Base-by-base conservation (phyloP, 2,329 filamentous ascomycete species). In the Hyphodiscus sp. region DNA sequence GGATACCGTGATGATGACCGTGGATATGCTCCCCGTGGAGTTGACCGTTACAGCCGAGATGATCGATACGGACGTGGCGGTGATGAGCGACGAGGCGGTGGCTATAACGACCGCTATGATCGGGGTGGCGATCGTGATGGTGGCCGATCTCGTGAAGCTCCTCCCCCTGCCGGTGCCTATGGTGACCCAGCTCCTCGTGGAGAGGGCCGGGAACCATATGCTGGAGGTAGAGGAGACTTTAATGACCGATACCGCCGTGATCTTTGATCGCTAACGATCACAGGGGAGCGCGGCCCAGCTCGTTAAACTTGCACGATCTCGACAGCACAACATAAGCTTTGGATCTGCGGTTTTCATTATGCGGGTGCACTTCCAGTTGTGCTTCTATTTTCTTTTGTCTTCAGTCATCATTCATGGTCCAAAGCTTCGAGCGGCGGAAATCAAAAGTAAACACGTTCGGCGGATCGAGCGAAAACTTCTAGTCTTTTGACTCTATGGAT, bases 91-190 rank as follows among this genome's bases (percentile, higher is more conserved):
- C 45, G 69, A 43, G 72, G 73, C 51, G 74, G 64, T 51, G 72
- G 65, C 44, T 65, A 66, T 45, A 74, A 75, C 54, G 74, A 78
- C 18, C 66, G 69, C 50, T 63, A 67, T 54, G 67, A 67, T 26
- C 71, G 73, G 54, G 73, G 74, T 56, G 74, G 78, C 55, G 78
- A 81, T 50, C 75, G 76, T 50, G 78, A 82, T 47, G 74, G 76
- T 49, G 69, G 70, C 52, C 68, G 70, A 61, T 62, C 70, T 63
- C 71, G 72, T 53, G 72, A 74, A 54, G 62, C 60, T 56, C 59
- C 60, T 56, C 59, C 65, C 52, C 69, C 71, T 30, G 67, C 69
- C 59, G 62, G 71, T 49, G 68, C 69, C 59, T 74, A 73, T 62
- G 69, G 68, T 61, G 73, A 75, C 59, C 54, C 71, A 61, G 71